Conservation (phyloP, 345 rosid species). For the Rhodamnia argentea region DNA sequence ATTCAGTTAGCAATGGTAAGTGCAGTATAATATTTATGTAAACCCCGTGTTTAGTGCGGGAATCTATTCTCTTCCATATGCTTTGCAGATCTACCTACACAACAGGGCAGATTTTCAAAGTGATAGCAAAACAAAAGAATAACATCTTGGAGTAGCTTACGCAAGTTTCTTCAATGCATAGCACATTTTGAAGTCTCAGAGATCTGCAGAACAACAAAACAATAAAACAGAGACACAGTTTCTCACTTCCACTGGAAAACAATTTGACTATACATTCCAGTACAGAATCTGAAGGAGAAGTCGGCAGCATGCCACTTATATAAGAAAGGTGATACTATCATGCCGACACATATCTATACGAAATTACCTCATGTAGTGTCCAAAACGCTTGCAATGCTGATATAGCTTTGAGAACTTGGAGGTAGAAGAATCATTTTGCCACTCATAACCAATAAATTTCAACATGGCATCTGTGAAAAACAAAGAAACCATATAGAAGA, state of each 20-base stretch:
- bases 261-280: background rate
- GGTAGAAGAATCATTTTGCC: conserved; percentile 9
- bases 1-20: background rate
- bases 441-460: conserved; percentile 42
- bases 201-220: conserved; percentile 33
- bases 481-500: background rate
- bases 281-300: background rate
- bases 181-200: conserved; percentile 73
- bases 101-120: background rate
- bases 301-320: background rate
- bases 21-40: background rate
- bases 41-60: background rate
- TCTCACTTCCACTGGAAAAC: background rate
- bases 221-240: background rate
- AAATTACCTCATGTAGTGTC: conserved; percentile 34
- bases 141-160: conserved; percentile 33
- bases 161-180: conserved; percentile 59
- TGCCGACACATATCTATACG: background rate
- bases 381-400: conserved; percentile 61
- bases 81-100: background rate
- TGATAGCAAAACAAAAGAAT: background rate
- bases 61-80: background rate
- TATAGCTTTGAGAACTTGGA: conserved; percentile 36
- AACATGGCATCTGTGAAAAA: conserved; percentile 38
- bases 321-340: background rate